A percentile compares a stretch with the other conserved stretches of the same genome.
These are phyloP conservation scores for Penicillium pancosmium DNA, from an alignment of 495 filamentous ascomycete species.

Conservation along the genomic window DNA sequence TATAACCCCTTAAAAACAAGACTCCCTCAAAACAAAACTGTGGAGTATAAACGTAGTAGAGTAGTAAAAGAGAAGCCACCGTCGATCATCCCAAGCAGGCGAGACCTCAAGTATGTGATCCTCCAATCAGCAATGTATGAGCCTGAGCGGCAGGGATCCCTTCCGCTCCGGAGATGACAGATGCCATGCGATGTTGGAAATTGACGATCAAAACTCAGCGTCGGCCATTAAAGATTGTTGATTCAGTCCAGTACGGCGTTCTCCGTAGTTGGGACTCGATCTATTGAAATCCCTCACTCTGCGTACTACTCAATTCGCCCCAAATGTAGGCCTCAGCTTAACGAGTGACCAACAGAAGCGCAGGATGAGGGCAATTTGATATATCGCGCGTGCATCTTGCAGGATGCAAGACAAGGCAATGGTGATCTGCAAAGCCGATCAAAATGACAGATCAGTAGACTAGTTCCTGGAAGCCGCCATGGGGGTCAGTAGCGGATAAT, in stretches of 20 bases:
- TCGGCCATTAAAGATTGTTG: not conserved
- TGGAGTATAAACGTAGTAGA: not conserved
- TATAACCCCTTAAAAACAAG: not conserved
- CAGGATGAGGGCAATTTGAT: not conserved
- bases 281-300: constrained; percentile 1
- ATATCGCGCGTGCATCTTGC: not conserved
- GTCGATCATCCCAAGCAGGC: not conserved
- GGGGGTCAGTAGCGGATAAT: not conserved
- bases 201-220: not conserved
- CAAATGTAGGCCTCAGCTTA: not conserved
- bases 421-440: constrained; percentile 3
- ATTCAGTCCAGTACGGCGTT: not conserved
- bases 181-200: not conserved
- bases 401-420: not conserved
- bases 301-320: not conserved
- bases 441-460: not conserved
- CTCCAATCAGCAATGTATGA: not conserved
- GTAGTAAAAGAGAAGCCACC: not conserved
- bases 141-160: not conserved
- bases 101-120: constrained; percentile 1
- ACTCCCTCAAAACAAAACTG: not conserved
- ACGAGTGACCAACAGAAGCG: not conserved
- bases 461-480: not conserved
- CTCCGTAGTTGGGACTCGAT: not conserved
- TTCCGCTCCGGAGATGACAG: constrained; percentile 1